phyloP scores from a whole-genome alignment of 306 rosid species.

The Dryas drummondii region DNA sequence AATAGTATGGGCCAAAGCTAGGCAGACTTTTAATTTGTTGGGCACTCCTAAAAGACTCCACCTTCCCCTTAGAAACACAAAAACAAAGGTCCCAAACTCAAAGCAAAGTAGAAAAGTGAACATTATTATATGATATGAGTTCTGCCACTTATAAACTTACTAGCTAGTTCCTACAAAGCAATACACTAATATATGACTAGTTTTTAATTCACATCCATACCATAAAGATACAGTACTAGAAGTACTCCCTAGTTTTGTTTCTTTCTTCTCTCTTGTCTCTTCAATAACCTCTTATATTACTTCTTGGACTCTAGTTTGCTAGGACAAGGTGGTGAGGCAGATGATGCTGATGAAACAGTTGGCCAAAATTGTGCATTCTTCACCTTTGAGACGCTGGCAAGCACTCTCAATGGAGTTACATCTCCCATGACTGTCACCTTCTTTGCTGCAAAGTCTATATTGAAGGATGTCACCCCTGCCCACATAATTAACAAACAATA shows the following conservation, averaged over 20 bases:
- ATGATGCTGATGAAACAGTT: slow-evolving; percentile 17
- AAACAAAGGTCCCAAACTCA: slow-evolving; percentile 20
- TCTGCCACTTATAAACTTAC: slow-evolving; percentile 1
- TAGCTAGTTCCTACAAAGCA: slow-evolving; percentile 18
- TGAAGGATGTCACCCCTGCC: slow-evolving; percentile 82
- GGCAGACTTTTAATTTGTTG: slow-evolving; percentile 16
- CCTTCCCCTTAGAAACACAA: slow-evolving; percentile 3
- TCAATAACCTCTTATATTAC: slow-evolving; percentile 14
- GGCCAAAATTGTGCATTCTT: slow-evolving; percentile 94
- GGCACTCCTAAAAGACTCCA: slow-evolving; percentile 4
- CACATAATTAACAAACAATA: slow-evolving; percentile 14
- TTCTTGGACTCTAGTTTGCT: slow-evolving; percentile 35
- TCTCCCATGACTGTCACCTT: slow-evolving; percentile 85
- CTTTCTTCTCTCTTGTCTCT: not conserved
- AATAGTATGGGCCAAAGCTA: not conserved
- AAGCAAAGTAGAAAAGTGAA: slow-evolving; percentile 23
- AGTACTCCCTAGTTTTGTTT: not conserved
- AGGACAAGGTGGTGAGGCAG: slow-evolving; percentile 22
- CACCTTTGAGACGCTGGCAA: slow-evolving; percentile 86
- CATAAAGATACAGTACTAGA: not conserved
- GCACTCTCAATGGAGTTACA: slow-evolving; percentile 65
- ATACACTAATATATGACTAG: slow-evolving; percentile 24
- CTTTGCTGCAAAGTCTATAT: slow-evolving; percentile 84
- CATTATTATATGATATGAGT: not conserved
- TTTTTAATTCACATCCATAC: slow-evolving; percentile 29